Conservation (phyloP, 257 asterid genomes). For the Solanum appendiculatum region DNA sequence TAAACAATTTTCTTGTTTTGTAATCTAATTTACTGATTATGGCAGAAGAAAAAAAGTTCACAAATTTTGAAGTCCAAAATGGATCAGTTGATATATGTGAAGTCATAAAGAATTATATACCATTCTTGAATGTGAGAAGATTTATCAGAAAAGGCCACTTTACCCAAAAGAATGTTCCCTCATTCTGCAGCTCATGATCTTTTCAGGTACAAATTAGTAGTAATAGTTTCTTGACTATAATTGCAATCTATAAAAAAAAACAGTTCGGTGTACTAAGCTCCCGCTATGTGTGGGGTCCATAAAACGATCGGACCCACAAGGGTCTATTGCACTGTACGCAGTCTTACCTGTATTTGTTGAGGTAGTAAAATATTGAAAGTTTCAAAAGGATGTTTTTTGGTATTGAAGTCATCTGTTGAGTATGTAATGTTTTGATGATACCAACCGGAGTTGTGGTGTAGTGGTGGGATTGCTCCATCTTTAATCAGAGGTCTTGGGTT, state of each 20-base stretch:
- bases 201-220: constrained; percentile 24
- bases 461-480: not conserved
- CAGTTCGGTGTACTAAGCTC: rapidly evolving
- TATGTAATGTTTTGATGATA: too few relatives aligned
- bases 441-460: not conserved
- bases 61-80: not conserved
- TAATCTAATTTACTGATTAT: not conserved
- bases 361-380: too few relatives aligned
- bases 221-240: not conserved
- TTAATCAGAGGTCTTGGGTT: not conserved
- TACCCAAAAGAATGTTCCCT: constrained; percentile 47
- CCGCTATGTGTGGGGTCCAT: not conserved
- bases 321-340: too few relatives aligned
- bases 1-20: not conserved
- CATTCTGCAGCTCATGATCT: constrained; percentile 62
- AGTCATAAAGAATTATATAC: constrained; percentile 1
- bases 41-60: not conserved
- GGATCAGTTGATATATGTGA: constrained; percentile 11
- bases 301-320: too few relatives aligned
- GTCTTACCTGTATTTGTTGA: too few relatives aligned
- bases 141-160: constrained; percentile 45
- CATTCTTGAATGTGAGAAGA: constrained; percentile 37
- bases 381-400: too few relatives aligned
- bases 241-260: not conserved
- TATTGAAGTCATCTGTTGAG: too few relatives aligned